A percentile compares a stretch with the other conserved stretches of the same genome.
Evolutionary conservation across 805 yeast species (phyloP).

Genomic region (Nakazawaea populi): DNA sequence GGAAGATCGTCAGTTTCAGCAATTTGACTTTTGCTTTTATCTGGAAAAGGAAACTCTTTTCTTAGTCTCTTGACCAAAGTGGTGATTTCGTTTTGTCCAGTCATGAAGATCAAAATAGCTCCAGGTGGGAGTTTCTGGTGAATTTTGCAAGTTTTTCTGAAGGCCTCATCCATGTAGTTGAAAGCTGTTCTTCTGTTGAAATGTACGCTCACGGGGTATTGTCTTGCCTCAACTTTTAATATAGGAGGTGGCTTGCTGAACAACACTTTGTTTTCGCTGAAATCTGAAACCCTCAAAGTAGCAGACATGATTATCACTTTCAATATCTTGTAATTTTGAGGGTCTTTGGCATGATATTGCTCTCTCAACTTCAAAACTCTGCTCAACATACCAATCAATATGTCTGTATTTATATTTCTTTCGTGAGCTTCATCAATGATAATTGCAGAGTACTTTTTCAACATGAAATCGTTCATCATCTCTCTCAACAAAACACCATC

Average conservation of each 20-base stretch:
- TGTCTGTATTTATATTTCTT: slow-evolving; percentile 92
- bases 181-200: slow-evolving; percentile 75
- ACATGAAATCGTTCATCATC: slow-evolving; percentile 80
- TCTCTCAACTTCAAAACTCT: slow-evolving; percentile 74
- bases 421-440: slow-evolving; percentile 98
- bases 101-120: slow-evolving; percentile 83
- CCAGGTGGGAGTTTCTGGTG: slow-evolving; percentile 88
- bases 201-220: slow-evolving; percentile 88
- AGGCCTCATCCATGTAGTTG: slow-evolving; percentile 84
- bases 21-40: slow-evolving; percentile 19
- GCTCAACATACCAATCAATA: slow-evolving; percentile 89
- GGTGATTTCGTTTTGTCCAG: slow-evolving; percentile 91
- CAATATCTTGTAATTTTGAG: slow-evolving; percentile 48
- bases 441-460: slow-evolving; percentile 78
- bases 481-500: slow-evolving; percentile 93
- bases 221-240: slow-evolving; percentile 85
- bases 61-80: slow-evolving; percentile 66
- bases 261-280: slow-evolving; percentile 70
- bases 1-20: slow-evolving; percentile 28
- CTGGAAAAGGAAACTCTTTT: slow-evolving; percentile 57
- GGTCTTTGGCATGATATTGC: slow-evolving; percentile 41
- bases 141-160: slow-evolving; percentile 77
- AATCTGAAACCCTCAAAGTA: slow-evolving; percentile 88
- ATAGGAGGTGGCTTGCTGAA: slow-evolving; percentile 81
- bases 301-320: slow-evolving; percentile 96